Base-by-base conservation (phyloP, 495 filamentous ascomycete genomes). In the Aspergillus funiculosus region DNA sequence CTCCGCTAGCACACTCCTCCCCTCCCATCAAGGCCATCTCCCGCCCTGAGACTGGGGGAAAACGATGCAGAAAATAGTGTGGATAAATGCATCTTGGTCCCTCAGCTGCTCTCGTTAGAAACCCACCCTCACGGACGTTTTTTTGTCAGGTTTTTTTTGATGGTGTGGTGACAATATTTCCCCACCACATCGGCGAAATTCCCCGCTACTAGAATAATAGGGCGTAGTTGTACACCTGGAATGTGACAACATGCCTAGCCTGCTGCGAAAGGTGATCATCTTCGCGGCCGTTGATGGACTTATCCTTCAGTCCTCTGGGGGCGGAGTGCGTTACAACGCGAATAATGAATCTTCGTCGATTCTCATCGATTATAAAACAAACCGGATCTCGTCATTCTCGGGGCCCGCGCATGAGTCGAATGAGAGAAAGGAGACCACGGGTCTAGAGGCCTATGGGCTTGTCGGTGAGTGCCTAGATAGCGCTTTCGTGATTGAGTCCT, bases 261-360 rank as follows among this genome's bases (percentile, higher is more conserved):
- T 94, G 43, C 78, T 82, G 52, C 82, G 87, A 50, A 95, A 89
- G 60, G 62, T 95, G 35, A 56, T 88, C 39, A 76, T 95, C 50
- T 82, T 84, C 65, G 90, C 90, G 35, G 81, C 88, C 9, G 78
- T 85, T 36, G 91, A 97, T 56, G 92, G 92, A 24, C 74, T 97
- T 17, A 72, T 95, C 49, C 72, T 97, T 25, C 85, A 92, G 52
- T 87, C 87, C 64, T 67, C 61, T 58, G 75, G 64, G 39, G 63
- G 65, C 43, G 75, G 73, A 27, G 57, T 70, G 43, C 74, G 78
- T 24, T 45, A 67, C 18, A 56, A 61, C 50, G 53, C 57, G 39
- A 60, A 61, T 51, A 65, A 63, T 46, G 63, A 72, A n/a, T 52
- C 56, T 20, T 59, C 65, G 6, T 65, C 78, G 19, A 69, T 88